phyloP scores from a whole-genome alignment of 163 green algal genomes.

The Prototheca stagnorum region DNA sequence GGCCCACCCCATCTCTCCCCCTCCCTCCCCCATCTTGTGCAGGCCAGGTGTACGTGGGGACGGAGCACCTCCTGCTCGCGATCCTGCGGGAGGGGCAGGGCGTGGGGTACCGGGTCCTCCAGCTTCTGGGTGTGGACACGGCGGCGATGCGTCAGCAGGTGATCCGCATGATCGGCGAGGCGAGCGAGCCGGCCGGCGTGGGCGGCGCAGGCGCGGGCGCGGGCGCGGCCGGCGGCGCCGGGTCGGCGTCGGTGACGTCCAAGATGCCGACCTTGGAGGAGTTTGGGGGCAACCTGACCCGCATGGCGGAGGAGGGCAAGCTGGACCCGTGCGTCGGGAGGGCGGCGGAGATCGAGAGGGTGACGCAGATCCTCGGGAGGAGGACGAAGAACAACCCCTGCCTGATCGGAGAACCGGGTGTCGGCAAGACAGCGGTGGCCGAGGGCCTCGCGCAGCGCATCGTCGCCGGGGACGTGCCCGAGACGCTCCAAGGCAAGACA shows the following conservation, averaged over 20 bases:
- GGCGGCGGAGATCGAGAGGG: conserved; percentile 89
- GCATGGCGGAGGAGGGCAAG: conserved; percentile 88
- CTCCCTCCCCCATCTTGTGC: conserved; percentile 4
- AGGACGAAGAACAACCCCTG: conserved; percentile 98
- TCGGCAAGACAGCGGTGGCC: conserved; percentile 96
- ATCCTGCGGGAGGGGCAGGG: conserved; percentile 94
- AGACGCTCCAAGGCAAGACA: conserved; percentile 98
- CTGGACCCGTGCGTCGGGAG: conserved; percentile 90
- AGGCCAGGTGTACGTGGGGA: conserved; percentile 99
- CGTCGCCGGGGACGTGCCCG: conserved; percentile 73
- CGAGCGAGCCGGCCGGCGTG: conserved; percentile 83
- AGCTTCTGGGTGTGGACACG: conserved; percentile 87
- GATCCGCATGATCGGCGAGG: conserved; percentile 98
- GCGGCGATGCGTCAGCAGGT: conserved; percentile 88
- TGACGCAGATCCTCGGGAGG: conserved; percentile 94
- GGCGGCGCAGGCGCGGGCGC: conserved; percentile 51
- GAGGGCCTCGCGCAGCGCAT: conserved; percentile 96
- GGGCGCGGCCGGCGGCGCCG: conserved; percentile 21
- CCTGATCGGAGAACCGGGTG: conserved; percentile 93
- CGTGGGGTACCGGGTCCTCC: conserved; percentile 87
- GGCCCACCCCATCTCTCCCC: no score
- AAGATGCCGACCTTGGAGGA: conserved; percentile 97
- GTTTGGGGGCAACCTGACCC: conserved; percentile 96
- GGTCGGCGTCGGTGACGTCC: no score
- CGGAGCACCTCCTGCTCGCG: conserved; percentile 97